Evolutionary conservation across 2,329 filamentous ascomycete genomes (phyloP).

Genomic region (Fusarium napiforme): DNA sequence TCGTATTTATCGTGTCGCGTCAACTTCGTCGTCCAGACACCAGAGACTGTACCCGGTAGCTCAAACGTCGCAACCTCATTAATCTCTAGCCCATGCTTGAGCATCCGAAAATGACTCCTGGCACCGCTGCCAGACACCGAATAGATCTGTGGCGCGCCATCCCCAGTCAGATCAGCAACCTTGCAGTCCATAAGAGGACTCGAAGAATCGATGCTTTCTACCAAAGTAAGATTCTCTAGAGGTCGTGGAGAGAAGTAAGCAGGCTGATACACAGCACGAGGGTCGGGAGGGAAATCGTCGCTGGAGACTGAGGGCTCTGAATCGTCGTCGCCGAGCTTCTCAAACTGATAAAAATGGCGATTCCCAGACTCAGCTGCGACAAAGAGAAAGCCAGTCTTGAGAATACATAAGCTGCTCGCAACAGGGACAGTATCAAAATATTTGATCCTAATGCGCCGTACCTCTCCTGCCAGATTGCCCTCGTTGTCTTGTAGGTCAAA

Average conservation of each 20-base stretch:
- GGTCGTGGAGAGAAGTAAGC: conserved; percentile 86
- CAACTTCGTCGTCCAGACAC: conserved; percentile 95
- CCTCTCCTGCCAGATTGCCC: conserved; percentile 81
- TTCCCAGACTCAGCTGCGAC: conserved; percentile 92
- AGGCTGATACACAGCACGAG: conserved; percentile 76
- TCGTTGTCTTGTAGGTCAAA: conserved; percentile 89
- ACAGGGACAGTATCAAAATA: conserved; percentile 97
- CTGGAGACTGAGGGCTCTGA: conserved; percentile 87
- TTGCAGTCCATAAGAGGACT: conserved; percentile 93
- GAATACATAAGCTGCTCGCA: conserved; percentile 85
- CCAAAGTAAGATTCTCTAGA: conserved; percentile 82
- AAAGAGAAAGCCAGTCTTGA: conserved; percentile 96
- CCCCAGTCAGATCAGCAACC: conserved; percentile 87
- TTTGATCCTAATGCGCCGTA: conserved; percentile 87
- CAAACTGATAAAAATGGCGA: conserved; percentile 95
- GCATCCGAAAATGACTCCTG: conserved; percentile 87
- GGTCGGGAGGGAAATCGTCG: conserved; percentile 82
- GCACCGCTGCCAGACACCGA: conserved; percentile 89
- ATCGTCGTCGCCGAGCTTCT: conserved; percentile 95
- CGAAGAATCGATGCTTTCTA: conserved; percentile 86
- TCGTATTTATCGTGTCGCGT: conserved; percentile 85
- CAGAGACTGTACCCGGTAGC: conserved; percentile 83
- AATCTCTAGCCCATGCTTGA: conserved; percentile 93
- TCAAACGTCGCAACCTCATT: conserved; percentile 94
- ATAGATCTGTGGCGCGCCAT: conserved; percentile 97